Evolutionary conservation across 495 filamentous ascomycete genomes (phyloP).

Genomic region (Amniculicola lignicola): DNA sequence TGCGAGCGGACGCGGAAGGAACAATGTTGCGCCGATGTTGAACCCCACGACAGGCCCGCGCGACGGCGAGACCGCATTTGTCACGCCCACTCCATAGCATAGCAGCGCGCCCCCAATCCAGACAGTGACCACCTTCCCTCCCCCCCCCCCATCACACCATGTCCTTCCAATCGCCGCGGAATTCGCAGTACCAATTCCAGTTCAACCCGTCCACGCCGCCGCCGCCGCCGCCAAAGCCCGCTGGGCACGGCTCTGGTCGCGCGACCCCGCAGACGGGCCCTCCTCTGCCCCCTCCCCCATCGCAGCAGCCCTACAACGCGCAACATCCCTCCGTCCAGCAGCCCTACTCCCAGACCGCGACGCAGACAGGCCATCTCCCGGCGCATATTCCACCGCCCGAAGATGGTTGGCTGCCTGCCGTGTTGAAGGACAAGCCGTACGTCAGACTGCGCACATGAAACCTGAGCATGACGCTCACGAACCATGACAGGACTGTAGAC

Average conservation of each 20-base stretch:
- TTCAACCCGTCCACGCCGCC: conserved; percentile 42
- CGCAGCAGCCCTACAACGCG: conserved; percentile 26
- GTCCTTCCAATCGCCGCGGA: conserved; percentile 32
- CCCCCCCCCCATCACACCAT: conserved; percentile 8
- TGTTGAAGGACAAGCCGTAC: conserved; percentile 42
- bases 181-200: conserved; percentile 34
- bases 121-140: neutral
- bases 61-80: neutral
- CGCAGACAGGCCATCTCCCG: conserved; percentile 13
- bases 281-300: conserved; percentile 40
- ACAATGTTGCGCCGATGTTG: no score
- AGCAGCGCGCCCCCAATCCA: neutral
- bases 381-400: conserved; percentile 34
- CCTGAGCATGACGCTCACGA: conserved; percentile 3
- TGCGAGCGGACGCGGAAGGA: no score
- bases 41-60: no score
- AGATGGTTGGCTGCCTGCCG: conserved; percentile 42
- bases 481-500: conserved; percentile 38
- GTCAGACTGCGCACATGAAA: conserved; percentile 17
- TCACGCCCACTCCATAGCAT: neutral
- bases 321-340: conserved; percentile 13
- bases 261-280: conserved; percentile 40
- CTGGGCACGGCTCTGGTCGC: conserved; percentile 33
- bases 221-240: conserved; percentile 44
- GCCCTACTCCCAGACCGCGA: conserved; percentile 17